phyloP scores from a whole-genome alignment of 1,139 yeast species.

The Debaryomyces coudertii region DNA sequence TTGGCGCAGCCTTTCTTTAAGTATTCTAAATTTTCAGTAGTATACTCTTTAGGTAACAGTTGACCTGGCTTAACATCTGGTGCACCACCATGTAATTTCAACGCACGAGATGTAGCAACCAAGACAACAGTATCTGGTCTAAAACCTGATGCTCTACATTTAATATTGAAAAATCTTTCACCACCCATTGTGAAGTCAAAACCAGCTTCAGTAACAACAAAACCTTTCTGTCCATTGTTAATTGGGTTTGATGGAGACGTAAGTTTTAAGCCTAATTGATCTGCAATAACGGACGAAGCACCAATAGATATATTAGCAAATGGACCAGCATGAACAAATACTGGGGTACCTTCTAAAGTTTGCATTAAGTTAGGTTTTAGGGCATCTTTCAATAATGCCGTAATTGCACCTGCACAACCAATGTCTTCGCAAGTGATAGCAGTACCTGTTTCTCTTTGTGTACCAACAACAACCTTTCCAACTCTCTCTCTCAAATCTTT shows the following conservation, averaged over 20 bases:
- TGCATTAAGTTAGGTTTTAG: constrained; percentile 84
- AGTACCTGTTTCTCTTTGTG: constrained; percentile 56
- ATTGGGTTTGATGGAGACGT: constrained; percentile 52
- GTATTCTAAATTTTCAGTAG: constrained; percentile 65
- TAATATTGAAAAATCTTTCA: constrained; percentile 78
- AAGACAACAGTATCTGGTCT: constrained; percentile 74
- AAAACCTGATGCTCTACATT: constrained; percentile 75
- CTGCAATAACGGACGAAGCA: constrained; percentile 81
- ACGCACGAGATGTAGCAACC: constrained; percentile 79
- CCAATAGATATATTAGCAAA: constrained; percentile 86
- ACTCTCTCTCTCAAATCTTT: constrained; percentile 70
- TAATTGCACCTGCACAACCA: constrained; percentile 80
- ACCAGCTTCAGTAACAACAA: constrained; percentile 83
- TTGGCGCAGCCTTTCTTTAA: constrained; percentile 70
- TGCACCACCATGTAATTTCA: constrained; percentile 83
- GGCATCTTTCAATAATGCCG: constrained; percentile 80
- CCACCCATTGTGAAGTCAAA: constrained; percentile 91
- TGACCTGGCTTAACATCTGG: constrained; percentile 85
- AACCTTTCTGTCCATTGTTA: constrained; percentile 54
- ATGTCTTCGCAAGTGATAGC: constrained; percentile 80
- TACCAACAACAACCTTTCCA: constrained; percentile 72
- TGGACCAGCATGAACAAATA: constrained; percentile 84
- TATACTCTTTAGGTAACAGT: constrained; percentile 67
- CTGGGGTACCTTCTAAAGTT: constrained; percentile 84
- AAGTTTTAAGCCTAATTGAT: constrained; percentile 69